Conservation (phyloP, 2,329 filamentous ascomycete species). For the Thielaviopsis punctulata region DNA sequence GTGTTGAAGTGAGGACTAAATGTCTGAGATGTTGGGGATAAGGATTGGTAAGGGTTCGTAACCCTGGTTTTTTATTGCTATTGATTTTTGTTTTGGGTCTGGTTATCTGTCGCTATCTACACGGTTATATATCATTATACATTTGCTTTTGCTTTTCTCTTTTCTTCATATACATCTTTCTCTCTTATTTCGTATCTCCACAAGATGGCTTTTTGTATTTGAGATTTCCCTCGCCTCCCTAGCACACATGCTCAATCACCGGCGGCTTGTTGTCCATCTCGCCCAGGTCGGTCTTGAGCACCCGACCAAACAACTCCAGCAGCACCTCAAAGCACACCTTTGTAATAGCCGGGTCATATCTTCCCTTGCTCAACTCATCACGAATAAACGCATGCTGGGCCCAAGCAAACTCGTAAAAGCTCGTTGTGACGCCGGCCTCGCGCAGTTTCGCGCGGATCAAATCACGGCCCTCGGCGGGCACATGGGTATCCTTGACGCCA, state of each 20-base stretch:
- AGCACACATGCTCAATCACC: slow-evolving; percentile 59
- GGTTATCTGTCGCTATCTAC: slow-evolving; percentile 3
- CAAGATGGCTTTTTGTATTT: neutral
- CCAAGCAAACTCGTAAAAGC: slow-evolving; percentile 82
- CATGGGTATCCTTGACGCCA: slow-evolving; percentile 79
- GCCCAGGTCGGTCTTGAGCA: slow-evolving; percentile 64
- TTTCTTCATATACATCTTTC: neutral
- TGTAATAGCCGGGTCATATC: slow-evolving; percentile 74
- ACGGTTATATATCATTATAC: slow-evolving; percentile 11
- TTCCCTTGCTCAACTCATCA: slow-evolving; percentile 82
- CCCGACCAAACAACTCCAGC: slow-evolving; percentile 66
- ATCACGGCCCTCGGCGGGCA: slow-evolving; percentile 66
- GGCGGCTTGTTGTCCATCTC: slow-evolving; percentile 41
- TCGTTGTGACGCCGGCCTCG: slow-evolving; percentile 55
- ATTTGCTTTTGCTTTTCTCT: slow-evolving; percentile 13
- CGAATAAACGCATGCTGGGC: slow-evolving; percentile 91
- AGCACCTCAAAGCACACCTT: slow-evolving; percentile 86
- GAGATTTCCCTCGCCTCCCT: slow-evolving; percentile 11
- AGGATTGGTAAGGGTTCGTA: no score
- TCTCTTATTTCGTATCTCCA: neutral
- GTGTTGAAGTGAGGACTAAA: no score
- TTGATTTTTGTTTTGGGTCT: neutral
- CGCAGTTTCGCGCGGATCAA: slow-evolving; percentile 68
- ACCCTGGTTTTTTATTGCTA: neutral
- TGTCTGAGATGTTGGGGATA: neutral